Conservation (phyloP, 352 stramenopile species). For the Salisapilia sapeloensis region DNA sequence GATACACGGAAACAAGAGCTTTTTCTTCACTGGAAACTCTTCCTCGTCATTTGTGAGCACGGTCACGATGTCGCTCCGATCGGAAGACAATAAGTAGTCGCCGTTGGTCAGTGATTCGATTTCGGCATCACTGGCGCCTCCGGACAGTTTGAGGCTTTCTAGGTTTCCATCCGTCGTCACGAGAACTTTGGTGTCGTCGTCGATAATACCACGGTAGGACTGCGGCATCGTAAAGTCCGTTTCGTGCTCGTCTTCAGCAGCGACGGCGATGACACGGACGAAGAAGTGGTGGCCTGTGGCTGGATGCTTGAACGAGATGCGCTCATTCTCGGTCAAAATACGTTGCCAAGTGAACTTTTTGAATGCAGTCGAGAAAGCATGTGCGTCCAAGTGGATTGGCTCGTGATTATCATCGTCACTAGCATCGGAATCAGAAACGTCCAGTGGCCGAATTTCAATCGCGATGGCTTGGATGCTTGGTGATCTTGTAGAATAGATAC, state of each 20-base stretch:
- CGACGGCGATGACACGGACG: slow-evolving; percentile 47
- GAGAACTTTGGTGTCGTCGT: slow-evolving; percentile 38
- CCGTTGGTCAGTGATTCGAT: slow-evolving; percentile 33
- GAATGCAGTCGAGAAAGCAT: slow-evolving; percentile 33
- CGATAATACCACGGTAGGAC: slow-evolving; percentile 46
- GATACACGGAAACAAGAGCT: slow-evolving; percentile 80
- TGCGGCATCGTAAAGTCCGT: slow-evolving; percentile 78
- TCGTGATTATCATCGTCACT: slow-evolving; percentile 6
- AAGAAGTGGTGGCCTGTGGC: slow-evolving; percentile 42
- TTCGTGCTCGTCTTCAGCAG: slow-evolving; percentile 49
- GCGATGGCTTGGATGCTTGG: slow-evolving; percentile 20
- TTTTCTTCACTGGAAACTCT: slow-evolving; percentile 81
- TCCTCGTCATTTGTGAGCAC: slow-evolving; percentile 75
- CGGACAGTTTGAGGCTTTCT: slow-evolving; percentile 4
- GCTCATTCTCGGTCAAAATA: slow-evolving; percentile 68
- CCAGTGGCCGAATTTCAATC: slow-evolving; percentile 53
- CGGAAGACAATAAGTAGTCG: slow-evolving; percentile 12
- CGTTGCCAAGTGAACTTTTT: slow-evolving; percentile 29
- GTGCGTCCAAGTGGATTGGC: slow-evolving; percentile 22
- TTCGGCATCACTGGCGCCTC: slow-evolving; percentile 11
- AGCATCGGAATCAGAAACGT: slow-evolving; percentile 3
- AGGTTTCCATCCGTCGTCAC: slow-evolving; percentile 30
- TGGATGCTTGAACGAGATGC: slow-evolving; percentile 40
- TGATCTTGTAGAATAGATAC: slow-evolving; percentile 43
- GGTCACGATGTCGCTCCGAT: slow-evolving; percentile 56